Percentiles rank a stretch among this genome's conserved stretches.
These are phyloP conservation scores for Ormosia semicastrata DNA, from an alignment of 306 rosid genomes.

Conservation along the genomic window DNA sequence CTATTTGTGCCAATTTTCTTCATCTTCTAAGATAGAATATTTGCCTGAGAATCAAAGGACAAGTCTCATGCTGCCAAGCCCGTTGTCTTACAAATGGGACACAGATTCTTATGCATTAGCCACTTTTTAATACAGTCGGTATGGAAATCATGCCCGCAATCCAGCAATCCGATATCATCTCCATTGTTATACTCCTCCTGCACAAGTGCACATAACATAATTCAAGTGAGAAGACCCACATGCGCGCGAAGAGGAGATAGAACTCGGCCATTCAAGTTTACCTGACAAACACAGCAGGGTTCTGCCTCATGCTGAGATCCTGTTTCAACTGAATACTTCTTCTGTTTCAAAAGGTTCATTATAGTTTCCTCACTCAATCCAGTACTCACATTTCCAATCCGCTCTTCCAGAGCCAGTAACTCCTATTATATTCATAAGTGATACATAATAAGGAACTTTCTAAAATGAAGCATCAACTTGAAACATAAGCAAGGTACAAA, in stretches of 20 bases:
- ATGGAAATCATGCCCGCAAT: constrained; percentile 91
- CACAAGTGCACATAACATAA: constrained; percentile 35
- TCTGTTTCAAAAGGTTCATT: constrained; percentile 52
- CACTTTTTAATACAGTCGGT: constrained; percentile 72
- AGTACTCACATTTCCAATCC: constrained; percentile 89
- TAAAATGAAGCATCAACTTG: neutral
- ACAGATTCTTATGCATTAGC: constrained; percentile 85
- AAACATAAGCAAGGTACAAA: neutral
- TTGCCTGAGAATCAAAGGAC: constrained; percentile 32
- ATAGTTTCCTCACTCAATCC: constrained; percentile 83
- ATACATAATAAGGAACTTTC: neutral
- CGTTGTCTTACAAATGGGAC: constrained; percentile 93
- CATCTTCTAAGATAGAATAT: constrained; percentile 13
- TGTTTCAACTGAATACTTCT: constrained; percentile 41
- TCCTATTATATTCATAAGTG: constrained; percentile 49
- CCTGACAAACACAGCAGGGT: constrained; percentile 98
- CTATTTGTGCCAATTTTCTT: constrained; percentile 30
- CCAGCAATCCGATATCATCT: constrained; percentile 68
- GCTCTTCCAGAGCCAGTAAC: constrained; percentile 91
- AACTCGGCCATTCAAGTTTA: constrained; percentile 26
- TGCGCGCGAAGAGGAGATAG: neutral
- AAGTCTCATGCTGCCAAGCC: constrained; percentile 63
- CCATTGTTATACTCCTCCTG: constrained; percentile 82
- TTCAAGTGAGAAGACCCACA: neutral
- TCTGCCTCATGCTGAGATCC: constrained; percentile 57